Evolutionary conservation across 202 grass and related monocot species (phyloP).

Genomic region (Setaria italica): DNA sequence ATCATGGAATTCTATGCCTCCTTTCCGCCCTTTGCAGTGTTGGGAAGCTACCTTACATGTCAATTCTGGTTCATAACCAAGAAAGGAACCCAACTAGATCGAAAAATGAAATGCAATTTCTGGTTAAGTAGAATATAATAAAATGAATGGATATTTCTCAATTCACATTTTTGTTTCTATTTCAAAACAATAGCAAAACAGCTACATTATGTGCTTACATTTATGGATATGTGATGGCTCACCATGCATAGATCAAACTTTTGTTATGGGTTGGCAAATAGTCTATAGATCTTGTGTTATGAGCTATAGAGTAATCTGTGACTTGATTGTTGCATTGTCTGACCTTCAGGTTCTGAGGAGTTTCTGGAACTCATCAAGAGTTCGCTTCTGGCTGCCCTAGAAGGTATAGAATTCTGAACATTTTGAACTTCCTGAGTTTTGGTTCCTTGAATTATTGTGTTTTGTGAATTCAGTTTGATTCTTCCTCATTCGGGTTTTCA

Average conservation of each 20-base stretch:
- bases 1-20: constrained; percentile 32
- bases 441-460: not conserved
- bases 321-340: constrained; percentile 19
- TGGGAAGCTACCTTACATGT: constrained; percentile 22
- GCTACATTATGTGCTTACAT: not conserved
- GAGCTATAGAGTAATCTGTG: constrained; percentile 10
- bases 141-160: not conserved
- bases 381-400: constrained; percentile 83
- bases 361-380: constrained; percentile 93
- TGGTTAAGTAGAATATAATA: not conserved
- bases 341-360: constrained; percentile 85
- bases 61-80: constrained; percentile 15
- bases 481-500: constrained; percentile 37
- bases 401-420: constrained; percentile 62
- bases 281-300: not conserved
- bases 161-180: not conserved
- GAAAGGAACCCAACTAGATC: constrained; percentile 3
- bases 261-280: not conserved
- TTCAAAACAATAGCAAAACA: not conserved
- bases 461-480: constrained; percentile 1
- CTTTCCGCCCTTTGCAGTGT: not conserved
- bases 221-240: not conserved
- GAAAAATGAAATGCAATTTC: not conserved
- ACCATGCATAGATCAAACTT: not conserved
- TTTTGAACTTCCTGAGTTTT: constrained; percentile 28